Evolutionary conservation across 2,329 filamentous ascomycete species (phyloP), one percentile per base, ranked within the genome.

Genomic region (Periconia digitata): DNA sequence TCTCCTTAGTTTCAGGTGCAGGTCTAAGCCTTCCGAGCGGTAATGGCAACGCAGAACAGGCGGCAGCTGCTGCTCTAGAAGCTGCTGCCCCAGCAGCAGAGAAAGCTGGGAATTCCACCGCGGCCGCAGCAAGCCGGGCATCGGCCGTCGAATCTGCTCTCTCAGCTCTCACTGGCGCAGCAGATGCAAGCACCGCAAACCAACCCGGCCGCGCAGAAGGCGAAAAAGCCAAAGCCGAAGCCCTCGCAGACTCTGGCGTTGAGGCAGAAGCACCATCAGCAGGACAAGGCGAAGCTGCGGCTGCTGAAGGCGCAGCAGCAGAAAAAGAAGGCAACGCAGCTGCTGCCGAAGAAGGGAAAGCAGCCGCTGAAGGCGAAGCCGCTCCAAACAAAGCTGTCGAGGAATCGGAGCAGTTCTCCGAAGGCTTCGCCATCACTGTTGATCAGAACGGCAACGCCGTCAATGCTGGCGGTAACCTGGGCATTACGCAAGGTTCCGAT

Each of bases 401-500:
- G 35, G 59, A 69, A 40, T 60, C 66, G 3, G 66, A 65, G 42
- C 51, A 51, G 39, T 67, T 69, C 46, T 58, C 62, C 2, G 62
- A 69, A 16, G 58, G 58, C 22, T 55, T 51, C 36, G 63, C 61
- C 8, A 64, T 69, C 37, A 62, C 59, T 0, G 47, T 67, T 15
- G 59, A 56, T 34, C 21, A 50, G 16, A 36, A 50, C 20, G 66
- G 66, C 1, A 60, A 56, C 41, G 56, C 66, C 8, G 51, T 54
- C 18, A 69, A 67, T 24, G 43, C 61, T n/a, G 66, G 64, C 8
- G 66, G 66, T 10, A 63, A 67, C 22, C 37, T 69, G 47, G 66
- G 66, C 1, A 67, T 69, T 37, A 69, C 64, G 2, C 56, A 66
- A 44, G 64, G 64, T 2, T 56, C 50, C 16, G 64, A 67, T 53